These are phyloP conservation scores for Glomus cerebriforme DNA, from an alignment of 192 early-diverging fungal genomes.

Conservation along the genomic window DNA sequence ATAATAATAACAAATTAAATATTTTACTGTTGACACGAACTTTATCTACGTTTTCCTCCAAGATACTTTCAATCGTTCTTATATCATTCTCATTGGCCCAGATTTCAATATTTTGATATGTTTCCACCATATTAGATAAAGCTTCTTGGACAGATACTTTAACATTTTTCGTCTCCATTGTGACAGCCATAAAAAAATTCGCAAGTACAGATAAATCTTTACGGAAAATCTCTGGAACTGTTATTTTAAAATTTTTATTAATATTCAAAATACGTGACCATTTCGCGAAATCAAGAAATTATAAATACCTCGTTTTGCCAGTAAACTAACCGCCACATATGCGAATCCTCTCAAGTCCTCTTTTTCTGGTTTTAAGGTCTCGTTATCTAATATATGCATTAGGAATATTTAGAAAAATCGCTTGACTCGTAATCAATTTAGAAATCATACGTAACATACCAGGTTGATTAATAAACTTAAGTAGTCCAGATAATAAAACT, in stretches of 20 bases:
- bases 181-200: conserved; percentile 71
- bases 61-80: conserved; percentile 45
- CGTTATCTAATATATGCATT: neutral
- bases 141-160: conserved; percentile 82
- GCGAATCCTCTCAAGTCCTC: conserved; percentile 80
- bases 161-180: conserved; percentile 61
- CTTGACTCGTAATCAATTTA: conserved; percentile 13
- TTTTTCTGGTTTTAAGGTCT: conserved; percentile 41
- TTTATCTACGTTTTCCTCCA: conserved; percentile 57
- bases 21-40: conserved; percentile 27
- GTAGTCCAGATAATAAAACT: conserved; percentile 69
- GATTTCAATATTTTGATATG: conserved; percentile 47
- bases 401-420: neutral
- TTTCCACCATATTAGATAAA: conserved; percentile 73
- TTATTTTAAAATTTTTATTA: neutral
- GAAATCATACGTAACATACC: conserved; percentile 38
- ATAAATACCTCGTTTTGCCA: conserved; percentile 67
- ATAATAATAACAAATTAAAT: conserved; percentile 7
- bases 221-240: conserved; percentile 69
- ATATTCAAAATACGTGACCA: neutral
- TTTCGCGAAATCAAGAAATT: neutral
- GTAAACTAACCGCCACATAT: conserved; percentile 79
- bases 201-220: conserved; percentile 63
- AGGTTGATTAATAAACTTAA: conserved; percentile 60
- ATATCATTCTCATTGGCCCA: conserved; percentile 37